A percentile compares a stretch with the other conserved stretches of the same genome.
Conservation (phyloP, 78 protist species). For the Dictyostelium capitatum region DNA sequence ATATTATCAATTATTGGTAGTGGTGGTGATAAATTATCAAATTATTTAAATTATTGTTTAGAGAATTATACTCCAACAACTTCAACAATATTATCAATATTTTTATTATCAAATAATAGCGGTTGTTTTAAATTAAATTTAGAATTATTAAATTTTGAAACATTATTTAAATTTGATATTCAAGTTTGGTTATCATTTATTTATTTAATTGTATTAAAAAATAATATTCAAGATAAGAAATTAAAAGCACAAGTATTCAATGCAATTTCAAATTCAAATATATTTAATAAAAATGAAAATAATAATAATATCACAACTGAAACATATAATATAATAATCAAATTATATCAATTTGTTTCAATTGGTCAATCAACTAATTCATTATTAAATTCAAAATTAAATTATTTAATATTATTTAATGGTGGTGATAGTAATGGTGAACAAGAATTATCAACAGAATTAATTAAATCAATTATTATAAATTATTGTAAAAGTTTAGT, state of each 20-base stretch:
- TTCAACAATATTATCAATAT: not conserved
- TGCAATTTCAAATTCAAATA: constrained; percentile 17
- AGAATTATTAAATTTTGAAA: not conserved
- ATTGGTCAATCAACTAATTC: not conserved
- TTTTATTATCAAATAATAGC: not conserved
- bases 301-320: not conserved
- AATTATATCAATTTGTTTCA: not conserved
- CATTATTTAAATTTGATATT: constrained; percentile 2
- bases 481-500: not conserved
- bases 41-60: constrained; percentile 18
- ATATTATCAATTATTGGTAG: not conserved
- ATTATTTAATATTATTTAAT: not conserved
- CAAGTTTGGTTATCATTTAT: not conserved
- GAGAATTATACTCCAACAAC: constrained; percentile 9
- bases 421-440: not conserved
- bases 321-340: not conserved
- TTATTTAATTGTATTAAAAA: not conserved
- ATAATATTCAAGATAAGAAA: not conserved
- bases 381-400: not conserved
- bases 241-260: not conserved
- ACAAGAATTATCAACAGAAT: not conserved
- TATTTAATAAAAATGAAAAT: not conserved
- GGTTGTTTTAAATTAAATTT: not conserved
- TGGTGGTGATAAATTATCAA: not conserved
- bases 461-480: not conserved